Percentiles rank a stretch among this genome's conserved stretches.
These are phyloP conservation scores for Nakaseomyces bracarensis DNA, from an alignment of 1,139 yeast species.

Conservation along the genomic window DNA sequence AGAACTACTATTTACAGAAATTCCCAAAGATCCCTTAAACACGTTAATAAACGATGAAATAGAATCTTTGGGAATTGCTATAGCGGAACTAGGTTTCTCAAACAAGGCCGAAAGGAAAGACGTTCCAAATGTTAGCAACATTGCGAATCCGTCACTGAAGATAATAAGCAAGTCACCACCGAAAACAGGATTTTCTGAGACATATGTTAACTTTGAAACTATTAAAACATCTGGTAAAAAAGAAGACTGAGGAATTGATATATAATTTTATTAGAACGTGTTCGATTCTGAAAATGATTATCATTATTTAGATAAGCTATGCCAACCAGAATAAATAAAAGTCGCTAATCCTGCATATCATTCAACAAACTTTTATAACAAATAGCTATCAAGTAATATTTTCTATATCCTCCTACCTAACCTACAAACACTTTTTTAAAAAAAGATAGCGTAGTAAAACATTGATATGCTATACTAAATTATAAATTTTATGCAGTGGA, in stretches of 20 bases:
- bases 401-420: too few relatives aligned
- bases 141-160: conserved; percentile 13
- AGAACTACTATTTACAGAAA: not conserved
- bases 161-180: conserved; percentile 28
- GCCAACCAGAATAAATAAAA: too few relatives aligned
- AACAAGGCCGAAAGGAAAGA: not conserved
- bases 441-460: too few relatives aligned
- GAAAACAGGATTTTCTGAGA: conserved; percentile 19
- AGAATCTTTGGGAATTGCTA: not conserved
- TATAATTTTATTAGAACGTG: too few relatives aligned
- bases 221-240: not conserved
- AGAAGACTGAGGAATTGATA: not conserved
- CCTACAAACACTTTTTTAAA: too few relatives aligned
- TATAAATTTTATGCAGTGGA: too few relatives aligned
- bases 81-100: not conserved
- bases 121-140: not conserved
- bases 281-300: too few relatives aligned
- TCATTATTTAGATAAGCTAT: too few relatives aligned
- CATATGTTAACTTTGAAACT: not conserved
- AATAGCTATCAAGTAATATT: too few relatives aligned
- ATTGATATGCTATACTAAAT: too few relatives aligned
- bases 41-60: not conserved
- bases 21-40: not conserved
- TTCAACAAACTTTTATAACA: too few relatives aligned
- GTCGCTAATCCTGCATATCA: too few relatives aligned